A percentile compares a stretch with the other conserved stretches of the same genome.
Evolutionary conservation across 805 yeast species (phyloP).

Genomic region (Yamadazyma sp.): DNA sequence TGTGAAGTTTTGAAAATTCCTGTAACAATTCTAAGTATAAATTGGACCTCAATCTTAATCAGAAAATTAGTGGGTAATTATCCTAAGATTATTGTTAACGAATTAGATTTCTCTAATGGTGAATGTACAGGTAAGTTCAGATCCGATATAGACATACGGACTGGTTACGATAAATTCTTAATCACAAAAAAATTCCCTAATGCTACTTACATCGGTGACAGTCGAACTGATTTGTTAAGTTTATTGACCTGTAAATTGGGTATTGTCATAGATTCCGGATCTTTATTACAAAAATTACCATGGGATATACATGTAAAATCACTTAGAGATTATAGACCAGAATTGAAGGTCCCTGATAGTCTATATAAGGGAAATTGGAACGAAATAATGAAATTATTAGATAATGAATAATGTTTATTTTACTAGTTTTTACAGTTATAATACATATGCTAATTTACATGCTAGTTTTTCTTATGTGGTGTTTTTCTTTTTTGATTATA

Average conservation of each 20-base stretch:
- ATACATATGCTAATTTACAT: too few species aligned
- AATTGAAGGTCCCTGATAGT: too few species aligned
- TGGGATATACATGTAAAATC: constrained; percentile 8
- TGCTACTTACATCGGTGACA: constrained; percentile 59
- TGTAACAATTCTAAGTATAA: constrained; percentile 51
- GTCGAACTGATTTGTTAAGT: constrained; percentile 55
- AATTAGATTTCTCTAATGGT: constrained; percentile 35
- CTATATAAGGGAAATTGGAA: constrained; percentile 4
- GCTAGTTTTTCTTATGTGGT: too few species aligned
- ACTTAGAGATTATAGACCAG: neutral
- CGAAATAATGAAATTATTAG: constrained; percentile 1
- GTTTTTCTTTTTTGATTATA: too few species aligned
- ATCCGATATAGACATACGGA: constrained; percentile 31
- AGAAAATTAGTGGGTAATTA: constrained; percentile 2
- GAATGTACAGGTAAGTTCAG: constrained; percentile 31
- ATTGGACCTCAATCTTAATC: constrained; percentile 58
- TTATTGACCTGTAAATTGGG: constrained; percentile 48
- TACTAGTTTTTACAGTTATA: too few species aligned
- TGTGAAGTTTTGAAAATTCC: constrained; percentile 26
- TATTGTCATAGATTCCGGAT: constrained; percentile 39
- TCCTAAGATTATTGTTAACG: constrained; percentile 44
- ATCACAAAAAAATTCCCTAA: constrained; percentile 12
- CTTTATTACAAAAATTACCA: constrained; percentile 22
- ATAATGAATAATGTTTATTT: too few species aligned
- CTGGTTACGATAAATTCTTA: constrained; percentile 51